Evolutionary conservation across 2,329 filamentous ascomycete species (phyloP).

Genomic region (Hymenotorrendiella dingleyae): DNA sequence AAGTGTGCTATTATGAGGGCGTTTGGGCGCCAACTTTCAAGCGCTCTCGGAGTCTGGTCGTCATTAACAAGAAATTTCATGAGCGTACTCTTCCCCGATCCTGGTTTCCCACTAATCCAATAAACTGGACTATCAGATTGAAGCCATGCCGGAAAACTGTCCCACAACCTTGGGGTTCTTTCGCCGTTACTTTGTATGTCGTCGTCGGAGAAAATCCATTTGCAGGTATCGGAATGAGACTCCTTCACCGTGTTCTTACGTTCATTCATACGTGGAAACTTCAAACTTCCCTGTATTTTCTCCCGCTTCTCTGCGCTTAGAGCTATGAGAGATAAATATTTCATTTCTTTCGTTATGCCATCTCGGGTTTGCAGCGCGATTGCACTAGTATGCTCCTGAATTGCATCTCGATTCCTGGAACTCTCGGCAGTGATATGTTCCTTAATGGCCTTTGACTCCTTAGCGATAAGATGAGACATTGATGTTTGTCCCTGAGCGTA

Average conservation of each 20-base stretch:
- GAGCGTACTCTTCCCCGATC: slow-evolving; percentile 15
- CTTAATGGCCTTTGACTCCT: too few species aligned
- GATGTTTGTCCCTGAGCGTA: neutral
- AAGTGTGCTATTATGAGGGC: neutral
- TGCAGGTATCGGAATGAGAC: neutral
- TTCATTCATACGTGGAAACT: neutral
- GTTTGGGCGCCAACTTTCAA: slow-evolving; percentile 20
- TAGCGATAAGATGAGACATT: too few species aligned
- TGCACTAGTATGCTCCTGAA: too few species aligned
- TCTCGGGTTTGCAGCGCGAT: too few species aligned
- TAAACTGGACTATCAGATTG: slow-evolving; percentile 4
- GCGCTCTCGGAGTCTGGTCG: slow-evolving; percentile 10
- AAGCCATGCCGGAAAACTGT: slow-evolving; percentile 3
- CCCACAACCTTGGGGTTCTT: too few species aligned
- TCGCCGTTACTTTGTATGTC: too few species aligned
- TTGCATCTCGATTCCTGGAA: too few species aligned
- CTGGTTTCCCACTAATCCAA: slow-evolving; percentile 20
- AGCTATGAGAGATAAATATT: too few species aligned
- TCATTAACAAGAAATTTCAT: slow-evolving; percentile 15
- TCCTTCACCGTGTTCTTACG: neutral
- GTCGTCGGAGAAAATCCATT: neutral
- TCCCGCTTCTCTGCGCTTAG: neutral
- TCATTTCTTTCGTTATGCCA: too few species aligned
- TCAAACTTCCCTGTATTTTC: neutral
- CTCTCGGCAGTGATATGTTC: too few species aligned